Percentiles rank a stretch among this genome's conserved stretches.
phyloP scores from a whole-genome alignment of 345 rosid genomes.

The Carallia brachiata region DNA sequence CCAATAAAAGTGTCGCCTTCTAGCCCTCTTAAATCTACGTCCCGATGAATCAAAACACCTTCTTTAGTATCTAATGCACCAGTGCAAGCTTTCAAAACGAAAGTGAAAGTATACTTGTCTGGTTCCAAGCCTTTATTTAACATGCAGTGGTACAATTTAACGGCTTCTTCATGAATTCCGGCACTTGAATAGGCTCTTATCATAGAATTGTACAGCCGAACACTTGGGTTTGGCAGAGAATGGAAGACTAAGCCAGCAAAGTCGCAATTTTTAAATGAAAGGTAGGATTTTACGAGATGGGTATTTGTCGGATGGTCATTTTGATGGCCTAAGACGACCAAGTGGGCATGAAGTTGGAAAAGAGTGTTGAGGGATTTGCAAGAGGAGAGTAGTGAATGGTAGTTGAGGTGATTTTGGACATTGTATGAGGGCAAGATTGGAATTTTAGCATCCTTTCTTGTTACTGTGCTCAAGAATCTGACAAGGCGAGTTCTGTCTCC shows the following conservation, averaged over 20 bases:
- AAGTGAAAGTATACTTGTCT: slow-evolving; percentile 56
- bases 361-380: slow-evolving; percentile 41
- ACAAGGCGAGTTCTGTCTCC: not conserved
- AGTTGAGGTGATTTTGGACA: not conserved
- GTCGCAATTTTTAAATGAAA: slow-evolving; percentile 39
- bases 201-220: slow-evolving; percentile 46
- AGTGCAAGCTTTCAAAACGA: slow-evolving; percentile 60
- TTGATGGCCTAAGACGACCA: slow-evolving; percentile 42
- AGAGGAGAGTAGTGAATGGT: slow-evolving; percentile 34
- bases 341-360: slow-evolving; percentile 44
- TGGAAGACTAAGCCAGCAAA: slow-evolving; percentile 46
- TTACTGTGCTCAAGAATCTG: not conserved
- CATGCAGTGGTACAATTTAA: slow-evolving; percentile 41
- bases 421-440: not conserved
- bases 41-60: slow-evolving; percentile 47
- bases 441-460: not conserved
- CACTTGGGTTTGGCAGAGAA: slow-evolving; percentile 43
- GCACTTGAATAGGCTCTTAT: slow-evolving; percentile 47
- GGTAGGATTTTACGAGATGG: slow-evolving; percentile 45
- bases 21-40: slow-evolving; percentile 36
- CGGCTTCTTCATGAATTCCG: slow-evolving; percentile 37
- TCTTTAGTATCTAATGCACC: slow-evolving; percentile 39
- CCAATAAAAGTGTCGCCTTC: slow-evolving; percentile 56
- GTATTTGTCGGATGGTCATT: slow-evolving; percentile 23
- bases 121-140: slow-evolving; percentile 38